Conservation (phyloP, 2,329 filamentous ascomycete species). For the Diaporthe longicolla region DNA sequence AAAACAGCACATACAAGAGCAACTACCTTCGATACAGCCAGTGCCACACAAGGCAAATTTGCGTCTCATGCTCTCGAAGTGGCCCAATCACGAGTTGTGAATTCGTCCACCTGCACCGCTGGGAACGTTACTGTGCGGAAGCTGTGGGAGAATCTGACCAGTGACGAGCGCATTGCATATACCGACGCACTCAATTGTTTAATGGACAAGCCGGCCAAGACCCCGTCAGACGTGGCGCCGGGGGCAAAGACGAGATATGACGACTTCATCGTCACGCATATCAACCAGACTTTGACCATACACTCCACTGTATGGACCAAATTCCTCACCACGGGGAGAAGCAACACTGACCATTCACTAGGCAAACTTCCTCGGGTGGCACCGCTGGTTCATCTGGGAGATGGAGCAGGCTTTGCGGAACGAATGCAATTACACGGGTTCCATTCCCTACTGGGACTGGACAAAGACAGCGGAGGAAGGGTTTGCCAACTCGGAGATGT, state of each 20-base stretch:
- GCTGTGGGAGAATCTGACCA: constrained; percentile 14
- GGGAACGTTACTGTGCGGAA: constrained; percentile 18
- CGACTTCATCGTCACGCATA: constrained; percentile 64
- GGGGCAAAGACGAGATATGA: constrained; percentile 54
- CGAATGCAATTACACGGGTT: constrained; percentile 56
- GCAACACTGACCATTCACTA: constrained; percentile 38
- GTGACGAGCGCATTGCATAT: constrained; percentile 43
- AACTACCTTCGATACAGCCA: constrained; percentile 5
- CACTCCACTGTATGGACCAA: constrained; percentile 43
- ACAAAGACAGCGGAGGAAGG: constrained; percentile 53
- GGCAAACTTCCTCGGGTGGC: constrained; percentile 50
- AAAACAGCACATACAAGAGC: neutral
- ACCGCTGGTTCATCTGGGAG: constrained; percentile 49
- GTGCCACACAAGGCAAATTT: constrained; percentile 8
- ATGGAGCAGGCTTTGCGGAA: constrained; percentile 51
- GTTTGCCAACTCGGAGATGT: constrained; percentile 60
- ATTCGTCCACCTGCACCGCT: constrained; percentile 15
- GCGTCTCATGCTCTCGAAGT: constrained; percentile 17
- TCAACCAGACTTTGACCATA: constrained; percentile 62
- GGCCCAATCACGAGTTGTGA: constrained; percentile 4
- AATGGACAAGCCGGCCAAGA: constrained; percentile 49
- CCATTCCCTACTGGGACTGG: constrained; percentile 64
- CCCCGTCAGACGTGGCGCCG: constrained; percentile 49
- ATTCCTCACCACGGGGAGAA: constrained; percentile 44
- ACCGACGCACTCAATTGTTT: constrained; percentile 57